phyloP scores from a whole-genome alignment of 1,284 basidiomycete genomes.

The Marasmius oreades region DNA sequence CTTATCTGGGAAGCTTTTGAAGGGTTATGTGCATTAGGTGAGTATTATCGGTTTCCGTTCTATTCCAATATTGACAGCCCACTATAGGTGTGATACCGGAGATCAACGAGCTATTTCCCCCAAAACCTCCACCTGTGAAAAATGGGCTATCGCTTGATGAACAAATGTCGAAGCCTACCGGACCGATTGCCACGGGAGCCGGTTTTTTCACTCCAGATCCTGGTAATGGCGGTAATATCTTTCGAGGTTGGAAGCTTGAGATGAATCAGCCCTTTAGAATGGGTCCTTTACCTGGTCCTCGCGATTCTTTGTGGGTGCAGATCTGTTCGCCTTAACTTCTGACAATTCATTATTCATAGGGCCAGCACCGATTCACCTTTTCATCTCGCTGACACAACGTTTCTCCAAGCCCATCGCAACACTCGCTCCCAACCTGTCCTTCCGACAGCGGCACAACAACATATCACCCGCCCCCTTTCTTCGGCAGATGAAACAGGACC shows the following conservation, averaged over 20 bases:
- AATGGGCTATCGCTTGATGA: conserved; percentile 46
- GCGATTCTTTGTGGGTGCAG: conserved; percentile 59
- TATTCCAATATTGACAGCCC: no score
- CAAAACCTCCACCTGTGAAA: conserved; percentile 57
- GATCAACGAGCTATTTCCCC: conserved; percentile 68
- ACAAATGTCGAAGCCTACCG: conserved; percentile 31
- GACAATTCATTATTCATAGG: conserved; percentile 33
- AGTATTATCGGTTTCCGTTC: conserved; percentile 29
- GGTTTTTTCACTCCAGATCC: conserved; percentile 80
- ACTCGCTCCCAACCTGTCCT: conserved; percentile 36
- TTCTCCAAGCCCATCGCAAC: conserved; percentile 44
- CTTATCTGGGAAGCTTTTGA: conserved; percentile 94
- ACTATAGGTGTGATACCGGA: conserved; percentile 62
- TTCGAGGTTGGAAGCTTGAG: conserved; percentile 53
- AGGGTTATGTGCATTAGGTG: conserved; percentile 82
- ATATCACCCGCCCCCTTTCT: conserved; percentile 63
- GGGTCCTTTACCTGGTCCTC: conserved; percentile 42
- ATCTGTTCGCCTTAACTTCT: conserved; percentile 8
- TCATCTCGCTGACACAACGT: conserved; percentile 54
- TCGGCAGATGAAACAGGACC: conserved; percentile 79
- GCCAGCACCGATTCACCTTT: conserved; percentile 60
- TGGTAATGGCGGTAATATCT: conserved; percentile 47
- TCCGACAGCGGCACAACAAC: conserved; percentile 38
- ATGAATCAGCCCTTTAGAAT: conserved; percentile 53
- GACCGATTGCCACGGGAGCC: conserved; percentile 52